Evolutionary conservation across 306 rosid species (phyloP), one percentile per base, ranked within the genome.

Genomic region (Aeschynomene evenia): DNA sequence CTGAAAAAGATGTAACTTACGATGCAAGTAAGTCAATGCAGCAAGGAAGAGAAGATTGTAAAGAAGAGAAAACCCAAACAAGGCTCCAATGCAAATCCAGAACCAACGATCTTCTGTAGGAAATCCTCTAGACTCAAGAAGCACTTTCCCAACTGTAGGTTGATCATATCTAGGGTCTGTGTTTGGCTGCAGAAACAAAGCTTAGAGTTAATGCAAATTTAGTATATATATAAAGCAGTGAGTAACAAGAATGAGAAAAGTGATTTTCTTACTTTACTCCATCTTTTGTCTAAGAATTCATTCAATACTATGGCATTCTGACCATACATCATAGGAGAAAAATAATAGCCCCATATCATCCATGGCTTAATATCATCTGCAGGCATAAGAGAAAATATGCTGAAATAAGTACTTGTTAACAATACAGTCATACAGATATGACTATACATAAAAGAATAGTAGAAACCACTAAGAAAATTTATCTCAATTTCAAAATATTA

Each of bases 251-350:
- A 20, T 45, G 49, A 11, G 43, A 33, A 8, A 24, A 69, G 13
- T 42, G 43, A 62, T 22, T 57, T n/a, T 76, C 76, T 80, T 70
- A 92, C 98, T 34, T 18, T 4, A 40, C 79, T 82, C 95, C 98
- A 92, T 83, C 96, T 83, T n/a, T 80, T 62, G 22, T 89, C 98
- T 3, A 92, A 90, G 66, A 92, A 92, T 50, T 89, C 98, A 21
- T 89, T 89, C 9, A 87, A 80, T 68, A 80, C 87, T 9, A 92
- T 81, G 19, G 98, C 95, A 78, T 86, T 92, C 39, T 92, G 98
- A 76, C 96, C 98, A 63, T 92, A 92, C 91, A 82, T 92, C 86
- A 92, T 72, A 50, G 98, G 98, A 71, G 91, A 87, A 9, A 67
- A 9, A 45, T 86, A 92, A 59, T 81, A 92, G 16, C 95, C 95